A percentile compares a stretch with the other conserved stretches of the same genome.
phyloP scores from a whole-genome alignment of 306 rosid genomes.

The Rosa lucieae region DNA sequence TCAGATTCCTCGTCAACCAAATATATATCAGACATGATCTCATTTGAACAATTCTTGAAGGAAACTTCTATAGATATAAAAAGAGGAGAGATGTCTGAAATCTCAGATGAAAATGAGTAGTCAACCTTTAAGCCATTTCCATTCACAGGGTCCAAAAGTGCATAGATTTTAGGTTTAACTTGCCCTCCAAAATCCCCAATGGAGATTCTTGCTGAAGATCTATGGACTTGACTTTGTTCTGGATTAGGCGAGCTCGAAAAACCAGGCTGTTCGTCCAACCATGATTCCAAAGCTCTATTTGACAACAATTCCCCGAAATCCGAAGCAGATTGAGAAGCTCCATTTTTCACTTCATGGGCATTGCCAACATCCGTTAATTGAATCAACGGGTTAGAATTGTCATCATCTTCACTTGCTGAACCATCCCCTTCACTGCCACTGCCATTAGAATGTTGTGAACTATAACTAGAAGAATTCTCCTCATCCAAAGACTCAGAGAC shows the following conservation, averaged over 20 bases:
- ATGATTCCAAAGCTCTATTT: constrained; percentile 77
- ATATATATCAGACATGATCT: constrained; percentile 60
- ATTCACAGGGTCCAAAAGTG: constrained; percentile 72
- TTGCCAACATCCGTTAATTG: constrained; percentile 66
- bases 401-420: constrained; percentile 46
- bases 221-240: constrained; percentile 41
- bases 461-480: constrained; percentile 66
- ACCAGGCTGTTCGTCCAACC: constrained; percentile 82
- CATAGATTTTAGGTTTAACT: constrained; percentile 64
- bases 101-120: constrained; percentile 78
- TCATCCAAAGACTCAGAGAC: constrained; percentile 67
- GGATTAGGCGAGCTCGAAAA: constrained; percentile 47
- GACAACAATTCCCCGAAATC: constrained; percentile 72
- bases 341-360: constrained; percentile 42
- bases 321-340: constrained; percentile 51
- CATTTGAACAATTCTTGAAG: constrained; percentile 76
- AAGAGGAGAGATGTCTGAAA: constrained; percentile 65
- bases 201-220: constrained; percentile 87
- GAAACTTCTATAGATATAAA: constrained; percentile 71
- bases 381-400: constrained; percentile 57
- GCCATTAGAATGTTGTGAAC: constrained; percentile 56
- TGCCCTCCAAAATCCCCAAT: constrained; percentile 64
- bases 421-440: constrained; percentile 46
- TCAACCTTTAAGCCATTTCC: constrained; percentile 91
- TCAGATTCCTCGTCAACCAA: constrained; percentile 62